These are phyloP conservation scores for Paratinospora sagittata DNA, from an alignment of 164 flowering plant species.

Conservation along the genomic window DNA sequence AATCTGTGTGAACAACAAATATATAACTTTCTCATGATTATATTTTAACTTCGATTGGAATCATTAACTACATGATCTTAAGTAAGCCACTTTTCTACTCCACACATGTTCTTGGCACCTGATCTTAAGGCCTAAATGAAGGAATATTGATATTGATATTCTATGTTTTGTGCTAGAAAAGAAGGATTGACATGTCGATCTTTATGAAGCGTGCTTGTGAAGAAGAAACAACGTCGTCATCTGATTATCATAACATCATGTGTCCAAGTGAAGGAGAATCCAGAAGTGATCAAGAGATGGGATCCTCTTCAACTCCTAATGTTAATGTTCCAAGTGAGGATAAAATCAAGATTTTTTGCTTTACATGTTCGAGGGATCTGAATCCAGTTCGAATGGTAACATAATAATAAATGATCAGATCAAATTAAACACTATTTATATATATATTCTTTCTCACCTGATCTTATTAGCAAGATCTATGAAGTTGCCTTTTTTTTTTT, in stretches of 20 bases:
- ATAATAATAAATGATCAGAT: not conserved
- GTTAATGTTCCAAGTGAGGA: not conserved
- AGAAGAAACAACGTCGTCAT: too few relatives aligned
- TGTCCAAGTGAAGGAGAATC: conserved; percentile 11
- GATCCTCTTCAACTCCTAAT: conserved; percentile 10
- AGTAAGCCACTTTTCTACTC: not conserved
- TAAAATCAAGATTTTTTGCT: not conserved
- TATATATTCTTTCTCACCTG: not conserved
- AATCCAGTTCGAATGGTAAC: conserved; percentile 34
- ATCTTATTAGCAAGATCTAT: not conserved
- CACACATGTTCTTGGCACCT: conserved; percentile 23
- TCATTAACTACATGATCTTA: not conserved
- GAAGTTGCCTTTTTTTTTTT: not conserved
- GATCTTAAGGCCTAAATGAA: conserved; percentile 5
- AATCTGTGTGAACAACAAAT: conserved; percentile 18
- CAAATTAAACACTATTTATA: not conserved
- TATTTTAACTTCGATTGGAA: not conserved
- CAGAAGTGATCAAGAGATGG: conserved; percentile 31
- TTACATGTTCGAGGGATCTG: not conserved
- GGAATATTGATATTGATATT: not conserved
- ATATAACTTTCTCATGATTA: not conserved
- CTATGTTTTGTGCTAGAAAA: not conserved
- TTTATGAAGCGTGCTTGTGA: conserved; percentile 23
- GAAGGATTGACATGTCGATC: too few relatives aligned
- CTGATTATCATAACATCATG: too few relatives aligned